Evolutionary conservation across 2,329 filamentous ascomycete genomes (phyloP), one percentile per base, ranked within the genome.

Genomic region (Trichophyton verrucosum): DNA sequence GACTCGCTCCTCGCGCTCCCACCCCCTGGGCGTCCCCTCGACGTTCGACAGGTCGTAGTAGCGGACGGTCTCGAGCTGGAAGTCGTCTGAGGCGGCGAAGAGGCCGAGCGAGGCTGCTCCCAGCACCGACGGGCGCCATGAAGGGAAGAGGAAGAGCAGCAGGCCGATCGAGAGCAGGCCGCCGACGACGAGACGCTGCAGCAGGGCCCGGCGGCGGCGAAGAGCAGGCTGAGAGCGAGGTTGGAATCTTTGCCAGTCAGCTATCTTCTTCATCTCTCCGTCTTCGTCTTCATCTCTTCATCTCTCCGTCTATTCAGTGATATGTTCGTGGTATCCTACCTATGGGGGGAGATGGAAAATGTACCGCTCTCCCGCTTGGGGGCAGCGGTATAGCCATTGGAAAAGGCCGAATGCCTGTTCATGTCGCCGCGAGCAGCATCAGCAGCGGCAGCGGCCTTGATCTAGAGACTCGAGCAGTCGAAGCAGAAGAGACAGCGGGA

Each of bases 11-110:
- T 95, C 94, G 62, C 91, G 83, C 75, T 97, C 92, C 94, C 94
- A 99, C 4, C 94, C 95, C 65, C 88, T 86, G 59, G 89, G 89
- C 6, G 91, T 94, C 53, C 94, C 94, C 72, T 94, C 88, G 4
- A 95, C 90, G 72, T 94, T 89, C 66, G 87, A 87, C 64, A 99
- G 80, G 73, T 99, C 94, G 76, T 97, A 97, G 76, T 99, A 97
- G 72, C 92, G 89, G 63, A 99, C 89, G 1, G 92, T 97, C 73
- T 97, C 90, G 61, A 97, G 84, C 70, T 95, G 86, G 64, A 89
- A 82, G 66, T 88, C 86, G 59, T 86, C 84, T 59, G 78, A 77
- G 22, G 81, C 77, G 44, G 85, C 84, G 58, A 91, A 77, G 40
- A 92, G 80, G 33, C 87, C 88, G 57, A 95, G 78, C 0, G 88